Base-by-base conservation (phyloP, 371 early-diverging fungal species). In the Rhizomucor pusillus region DNA sequence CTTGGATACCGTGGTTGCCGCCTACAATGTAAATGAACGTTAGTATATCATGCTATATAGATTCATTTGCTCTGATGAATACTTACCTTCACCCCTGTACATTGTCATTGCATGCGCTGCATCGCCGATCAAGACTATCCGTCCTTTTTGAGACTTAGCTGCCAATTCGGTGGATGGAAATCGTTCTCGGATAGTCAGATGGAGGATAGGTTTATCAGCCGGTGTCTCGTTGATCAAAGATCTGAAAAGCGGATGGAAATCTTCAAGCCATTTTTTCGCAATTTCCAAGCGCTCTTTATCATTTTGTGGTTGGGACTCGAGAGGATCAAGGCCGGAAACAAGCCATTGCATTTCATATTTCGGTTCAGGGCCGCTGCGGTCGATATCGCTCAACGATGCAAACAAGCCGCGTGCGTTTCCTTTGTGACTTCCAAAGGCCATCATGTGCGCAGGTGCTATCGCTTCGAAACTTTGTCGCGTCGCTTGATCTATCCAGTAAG, bases 1-100 rank as follows among this genome's bases (percentile, higher is more conserved):
- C 69, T 0, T 63, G 16, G 29, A 73, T 67, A 33, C 67, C 73
- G 47, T 73, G 73, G 37, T 71, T 71, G 14, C 57, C 67, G 44
- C 71, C 65, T 69, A 63, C 9, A 39, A 29, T 7, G 7, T 5
- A 29, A 29, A 5, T 7, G n/a, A n/a, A n/a, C 7, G 29, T 29
- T 29, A 29, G 7, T n/a, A n/a, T n/a, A 5, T 29, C 5, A 29
- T 29, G n/a, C 29, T 29, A 7, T 29, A 5, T 3, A 29, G 7
- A 7, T 29, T 29, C 29, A 29, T 29, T 7, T 29, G 7, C 5
- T 29, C 7, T 7, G 7, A 29, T n/a, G n/a, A 29, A 29, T 29
- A 29, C 29, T 29, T 53, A 43, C 63, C 56, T 50, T 59, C 65
- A 12, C 60, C 65, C 5, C 53, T 34, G 25, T 43, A 59, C 35